phyloP scores from a whole-genome alignment of 306 rosid genomes.

The Vigna angularis region DNA sequence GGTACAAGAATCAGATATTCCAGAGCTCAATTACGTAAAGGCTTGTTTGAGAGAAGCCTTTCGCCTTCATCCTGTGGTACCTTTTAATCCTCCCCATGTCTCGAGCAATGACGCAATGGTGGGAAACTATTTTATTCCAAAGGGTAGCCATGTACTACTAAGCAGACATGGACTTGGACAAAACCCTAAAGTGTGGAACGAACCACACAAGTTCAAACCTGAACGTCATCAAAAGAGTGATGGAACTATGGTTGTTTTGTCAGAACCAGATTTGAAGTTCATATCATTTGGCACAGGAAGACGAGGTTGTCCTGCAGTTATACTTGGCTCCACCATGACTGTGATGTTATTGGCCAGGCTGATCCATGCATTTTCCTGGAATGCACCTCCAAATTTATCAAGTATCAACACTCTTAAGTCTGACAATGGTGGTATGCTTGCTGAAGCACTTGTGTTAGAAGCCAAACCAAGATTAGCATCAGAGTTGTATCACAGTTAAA shows the following conservation, averaged over 20 bases:
- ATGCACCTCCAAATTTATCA: slow-evolving; percentile 26
- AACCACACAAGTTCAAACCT: slow-evolving; percentile 48
- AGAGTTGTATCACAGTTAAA: background rate
- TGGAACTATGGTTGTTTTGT: background rate
- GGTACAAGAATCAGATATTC: slow-evolving; percentile 55
- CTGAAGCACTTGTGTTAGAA: background rate
- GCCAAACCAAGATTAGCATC: slow-evolving; percentile 2
- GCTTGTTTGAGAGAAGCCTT: slow-evolving; percentile 57
- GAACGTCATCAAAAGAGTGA: slow-evolving; percentile 38
- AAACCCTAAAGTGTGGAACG: slow-evolving; percentile 52
- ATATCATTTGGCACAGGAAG: background rate
- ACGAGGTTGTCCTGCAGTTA: background rate
- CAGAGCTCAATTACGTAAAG: slow-evolving; percentile 48
- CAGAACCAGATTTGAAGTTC: background rate
- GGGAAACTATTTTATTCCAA: slow-evolving; percentile 53
- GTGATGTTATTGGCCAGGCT: background rate
- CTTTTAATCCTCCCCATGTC: slow-evolving; percentile 55
- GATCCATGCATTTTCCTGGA: slow-evolving; percentile 44
- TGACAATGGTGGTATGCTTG: background rate
- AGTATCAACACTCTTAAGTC: slow-evolving; percentile 8
- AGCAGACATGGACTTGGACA: slow-evolving; percentile 51
- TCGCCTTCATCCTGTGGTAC: slow-evolving; percentile 54
- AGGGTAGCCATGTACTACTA: slow-evolving; percentile 55
- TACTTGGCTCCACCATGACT: background rate
- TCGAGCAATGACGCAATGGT: slow-evolving; percentile 40